Evolutionary conservation across 78 protist genomes (phyloP), one percentile per base, ranked within the genome.

Genomic region (Dictyostelium citrinum): DNA sequence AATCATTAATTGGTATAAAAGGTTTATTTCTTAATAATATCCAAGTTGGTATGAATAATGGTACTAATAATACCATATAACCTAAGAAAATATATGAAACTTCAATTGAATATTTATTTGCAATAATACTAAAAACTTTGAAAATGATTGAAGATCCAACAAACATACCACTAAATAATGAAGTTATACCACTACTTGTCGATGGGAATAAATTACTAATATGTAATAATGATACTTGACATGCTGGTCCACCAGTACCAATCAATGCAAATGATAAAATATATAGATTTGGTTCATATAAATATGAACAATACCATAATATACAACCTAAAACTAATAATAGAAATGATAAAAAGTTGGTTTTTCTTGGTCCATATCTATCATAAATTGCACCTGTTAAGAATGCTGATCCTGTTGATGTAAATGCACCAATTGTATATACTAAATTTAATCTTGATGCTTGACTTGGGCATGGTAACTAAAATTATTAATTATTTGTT

Each of bases 71-170:
- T 9, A 22, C 58, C n/a, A 78, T 78, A 46, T 88, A 88, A 5
- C 41, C 70, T 2, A 88, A 22, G 22, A 88, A 88, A 20, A 88
- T 20, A 79, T 43, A n/a, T 17, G 77, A 16, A 20, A 88, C 70
- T 35, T 17, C 6, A 24, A 88, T 33, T 78, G 68, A 33, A 46
- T 67, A 88, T 37, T 29, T 76, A 12, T 60, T 20, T 37, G 86
- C 93, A 45, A 88, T 61, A 3, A 79, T 2, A n/a, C 72, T 77
- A 78, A 88, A 88, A 1, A 88, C 67, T 46, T 76, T 76, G 41
- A 88, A 88, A n/a, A 88, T 58, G 71, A 88, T 77, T 35, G 93
- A 88, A 20, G 93, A 88, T 41, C 93, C 93, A n/a, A 88, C 93
- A 88, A 88, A 88, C 78, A 88, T 68, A 31, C 93, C 93, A 46